Evolutionary conservation across 768 basidiomycete genomes (phyloP), one percentile per base, ranked within the genome.

Genomic region (Auricularia cornea): DNA sequence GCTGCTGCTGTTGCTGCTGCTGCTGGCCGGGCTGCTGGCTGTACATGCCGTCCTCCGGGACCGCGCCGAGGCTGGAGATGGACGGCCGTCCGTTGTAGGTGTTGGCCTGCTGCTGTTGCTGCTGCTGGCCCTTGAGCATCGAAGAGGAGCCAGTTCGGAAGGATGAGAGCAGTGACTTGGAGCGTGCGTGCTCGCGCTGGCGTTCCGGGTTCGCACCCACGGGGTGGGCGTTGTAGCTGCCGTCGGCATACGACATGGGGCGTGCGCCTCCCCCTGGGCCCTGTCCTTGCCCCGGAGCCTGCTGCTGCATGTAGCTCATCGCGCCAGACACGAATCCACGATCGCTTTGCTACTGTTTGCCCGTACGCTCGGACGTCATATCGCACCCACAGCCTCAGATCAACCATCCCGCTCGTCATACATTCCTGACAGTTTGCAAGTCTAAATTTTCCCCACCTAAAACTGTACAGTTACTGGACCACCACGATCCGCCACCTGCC

Each of bases 61-160:
- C 54, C 20, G 54, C 23, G 54, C 28, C 28, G 54, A 57, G 54
- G 16, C 16, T 14, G 54, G 28, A 29, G 12, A 31, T 12, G 4
- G 54, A 57, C 54, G 54, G 54, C 10, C 54, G 23, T 10, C 54
- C 54, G 54, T 31, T 57, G 54, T 29, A 57, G 28, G 54, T 57
- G 6, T 57, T 20, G 51, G 48, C 62, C 64, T 66, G 51, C 35
- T 51, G 35, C 35, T 59, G 60, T 35, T 56, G 60, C 2, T 61
- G 59, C n/a, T 44, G 52, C 20, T 54, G 60, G 31, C 30, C 40
- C 52, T 59, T 56, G 29, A 44, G 64, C 33, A 40, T 44, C 1
- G 52, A 52, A 33, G 31, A 33, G 28, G 60, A 41, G 40, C 59
- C 40, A 23, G 51, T 28, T 26, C 60, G 60, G 51, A 32, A 61